Evolutionary conservation across 305 asterid species (phyloP).

Genomic region (Fraxinus angustifolia): DNA sequence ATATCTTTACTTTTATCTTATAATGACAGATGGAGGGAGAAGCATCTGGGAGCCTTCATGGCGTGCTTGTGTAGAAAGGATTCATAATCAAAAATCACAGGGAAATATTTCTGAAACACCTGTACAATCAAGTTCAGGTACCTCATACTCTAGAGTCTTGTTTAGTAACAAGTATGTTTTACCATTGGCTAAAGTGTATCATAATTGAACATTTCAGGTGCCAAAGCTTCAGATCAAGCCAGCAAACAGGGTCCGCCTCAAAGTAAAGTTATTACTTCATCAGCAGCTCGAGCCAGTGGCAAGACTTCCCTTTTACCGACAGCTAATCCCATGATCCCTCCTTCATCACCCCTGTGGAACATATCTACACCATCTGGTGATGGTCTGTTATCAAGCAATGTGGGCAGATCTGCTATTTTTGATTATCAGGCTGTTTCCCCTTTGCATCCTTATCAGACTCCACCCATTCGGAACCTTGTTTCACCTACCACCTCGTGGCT

Average conservation of each 20-base stretch:
- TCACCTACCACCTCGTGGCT: conserved; percentile 49
- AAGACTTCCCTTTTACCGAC: conserved; percentile 47
- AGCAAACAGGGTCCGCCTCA: conserved; percentile 41
- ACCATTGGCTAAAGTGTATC: conserved; percentile 24
- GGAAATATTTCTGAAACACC: conserved; percentile 59
- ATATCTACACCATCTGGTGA: conserved; percentile 63
- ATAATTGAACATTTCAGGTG: conserved; percentile 45
- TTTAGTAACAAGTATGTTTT: conserved; percentile 11
- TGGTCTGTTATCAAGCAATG: conserved; percentile 45
- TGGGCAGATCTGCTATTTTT: conserved; percentile 41
- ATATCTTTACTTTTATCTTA: neutral
- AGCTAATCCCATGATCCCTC: conserved; percentile 51
- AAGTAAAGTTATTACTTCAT: conserved; percentile 39
- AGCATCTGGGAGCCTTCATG: conserved; percentile 83
- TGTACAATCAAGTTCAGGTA: conserved; percentile 63
- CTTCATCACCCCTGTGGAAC: conserved; percentile 73
- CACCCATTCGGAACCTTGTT: conserved; percentile 46
- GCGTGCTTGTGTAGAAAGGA: conserved; percentile 78
- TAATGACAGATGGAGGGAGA: conserved; percentile 72
- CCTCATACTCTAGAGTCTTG: conserved; percentile 15
- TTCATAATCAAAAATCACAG: conserved; percentile 50
- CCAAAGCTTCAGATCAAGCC: conserved; percentile 55
- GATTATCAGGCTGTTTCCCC: conserved; percentile 64
- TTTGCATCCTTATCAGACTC: conserved; percentile 57
- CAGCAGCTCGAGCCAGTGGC: conserved; percentile 43